These are phyloP conservation scores for Ichthyophonus hoferi DNA, from an alignment of 208 protist species.

Conservation along the genomic window DNA sequence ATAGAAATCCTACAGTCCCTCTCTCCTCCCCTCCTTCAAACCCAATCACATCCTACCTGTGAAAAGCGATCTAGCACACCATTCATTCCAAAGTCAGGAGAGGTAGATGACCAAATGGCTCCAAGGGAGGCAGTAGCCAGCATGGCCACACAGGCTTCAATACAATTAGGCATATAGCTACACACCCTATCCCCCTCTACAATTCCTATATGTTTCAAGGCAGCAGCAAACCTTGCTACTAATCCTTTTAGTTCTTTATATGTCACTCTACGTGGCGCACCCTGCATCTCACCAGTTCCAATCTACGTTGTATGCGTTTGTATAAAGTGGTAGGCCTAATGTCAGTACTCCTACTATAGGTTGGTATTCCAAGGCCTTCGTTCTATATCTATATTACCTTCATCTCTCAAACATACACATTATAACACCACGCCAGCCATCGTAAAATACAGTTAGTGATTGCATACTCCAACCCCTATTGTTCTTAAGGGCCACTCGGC, in stretches of 20 bases:
- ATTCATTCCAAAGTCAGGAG: slow-evolving; percentile 46
- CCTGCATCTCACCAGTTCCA: not conserved
- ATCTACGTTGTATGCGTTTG: not conserved
- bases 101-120: slow-evolving; percentile 16
- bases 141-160: slow-evolving; percentile 24
- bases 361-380: too few relatives aligned
- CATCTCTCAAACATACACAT: too few relatives aligned
- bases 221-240: slow-evolving; percentile 3
- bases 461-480: too few relatives aligned
- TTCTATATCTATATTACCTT: too few relatives aligned
- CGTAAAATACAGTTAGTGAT: too few relatives aligned
- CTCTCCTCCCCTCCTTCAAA: too few relatives aligned
- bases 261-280: not conserved
- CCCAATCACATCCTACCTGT: too few relatives aligned
- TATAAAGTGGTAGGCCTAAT: too few relatives aligned
- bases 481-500: too few relatives aligned
- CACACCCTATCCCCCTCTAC: slow-evolving; percentile 25
- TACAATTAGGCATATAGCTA: slow-evolving; percentile 42
- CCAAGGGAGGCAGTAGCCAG: slow-evolving; percentile 38
- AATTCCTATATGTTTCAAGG: slow-evolving; percentile 27
- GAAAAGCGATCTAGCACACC: slow-evolving; percentile 35
- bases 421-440: too few relatives aligned
- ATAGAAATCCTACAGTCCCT: too few relatives aligned
- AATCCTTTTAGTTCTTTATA: slow-evolving; percentile 21
- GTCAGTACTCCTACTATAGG: too few relatives aligned